A percentile compares a stretch with the other conserved stretches of the same genome.
Evolutionary conservation across 306 rosid species (phyloP).

Genomic region (Abrus precatorius): DNA sequence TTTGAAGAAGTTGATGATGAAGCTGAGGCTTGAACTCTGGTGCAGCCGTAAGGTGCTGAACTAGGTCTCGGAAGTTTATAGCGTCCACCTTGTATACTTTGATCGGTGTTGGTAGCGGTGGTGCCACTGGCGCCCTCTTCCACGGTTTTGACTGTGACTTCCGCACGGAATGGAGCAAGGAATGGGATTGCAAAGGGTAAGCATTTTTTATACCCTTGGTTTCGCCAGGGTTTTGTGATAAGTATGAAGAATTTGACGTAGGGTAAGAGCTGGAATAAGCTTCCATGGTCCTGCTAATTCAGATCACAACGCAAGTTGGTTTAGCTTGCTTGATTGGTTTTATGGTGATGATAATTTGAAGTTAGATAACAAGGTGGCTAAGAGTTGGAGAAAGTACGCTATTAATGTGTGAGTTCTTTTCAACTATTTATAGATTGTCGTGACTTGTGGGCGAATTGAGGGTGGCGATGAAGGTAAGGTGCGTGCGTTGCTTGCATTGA

Average conservation of each 20-base stretch:
- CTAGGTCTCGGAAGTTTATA: constrained; percentile 71
- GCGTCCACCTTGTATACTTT: constrained; percentile 83
- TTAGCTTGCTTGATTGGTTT: not conserved
- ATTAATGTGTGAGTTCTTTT: not conserved
- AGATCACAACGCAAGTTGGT: not conserved
- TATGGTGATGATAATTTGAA: not conserved
- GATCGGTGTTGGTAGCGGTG: constrained; percentile 62
- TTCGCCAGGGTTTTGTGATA: constrained; percentile 4
- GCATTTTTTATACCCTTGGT: not conserved
- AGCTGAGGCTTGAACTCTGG: constrained; percentile 56
- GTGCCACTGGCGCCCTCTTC: constrained; percentile 70
- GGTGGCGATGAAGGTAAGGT: not conserved
- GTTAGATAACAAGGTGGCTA: not conserved
- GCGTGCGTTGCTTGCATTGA: constrained; percentile 9
- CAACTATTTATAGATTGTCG: constrained; percentile 52
- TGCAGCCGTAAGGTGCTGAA: constrained; percentile 82
- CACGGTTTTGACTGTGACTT: constrained; percentile 65
- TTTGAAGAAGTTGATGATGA: constrained; percentile 43
- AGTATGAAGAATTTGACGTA: constrained; percentile 45
- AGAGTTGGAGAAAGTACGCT: not conserved
- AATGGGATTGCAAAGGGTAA: constrained; percentile 25
- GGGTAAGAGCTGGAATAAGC: constrained; percentile 51
- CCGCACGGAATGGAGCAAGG: constrained; percentile 57
- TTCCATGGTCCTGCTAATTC: constrained; percentile 50
- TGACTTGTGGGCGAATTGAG: not conserved